Evolutionary conservation across 257 asterid genomes (phyloP).

Genomic region (Ajuga chamaepitys): DNA sequence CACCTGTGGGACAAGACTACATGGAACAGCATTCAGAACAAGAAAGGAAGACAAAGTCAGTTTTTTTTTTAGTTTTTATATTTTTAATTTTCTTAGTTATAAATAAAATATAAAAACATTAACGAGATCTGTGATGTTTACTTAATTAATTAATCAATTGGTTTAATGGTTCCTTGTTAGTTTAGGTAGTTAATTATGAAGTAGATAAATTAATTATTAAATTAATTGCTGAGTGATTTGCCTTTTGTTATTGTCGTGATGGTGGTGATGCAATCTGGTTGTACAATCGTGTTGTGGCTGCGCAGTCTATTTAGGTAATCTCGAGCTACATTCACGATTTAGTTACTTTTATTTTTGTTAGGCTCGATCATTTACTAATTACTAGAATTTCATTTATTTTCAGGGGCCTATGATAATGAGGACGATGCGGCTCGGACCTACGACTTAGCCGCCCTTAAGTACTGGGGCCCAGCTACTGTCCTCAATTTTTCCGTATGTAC

Average conservation of each 20-base stretch:
- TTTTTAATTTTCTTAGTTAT: not conserved
- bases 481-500: slow-evolving; percentile 43
- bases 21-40: slow-evolving; percentile 66
- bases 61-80: not conserved
- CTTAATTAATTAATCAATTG: not conserved
- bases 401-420: slow-evolving; percentile 77
- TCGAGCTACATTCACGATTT: not conserved
- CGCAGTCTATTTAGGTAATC: slow-evolving; percentile 72
- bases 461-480: slow-evolving; percentile 53
- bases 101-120: not conserved
- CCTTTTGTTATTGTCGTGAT: slow-evolving; percentile 26
- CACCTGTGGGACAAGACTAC: slow-evolving; percentile 79
- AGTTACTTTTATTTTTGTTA: not conserved
- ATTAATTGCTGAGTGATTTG: slow-evolving; percentile 20
- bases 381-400: not conserved
- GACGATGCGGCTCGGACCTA: slow-evolving; percentile 83
- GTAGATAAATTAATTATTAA: slow-evolving; percentile 1
- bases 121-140: slow-evolving; percentile 45
- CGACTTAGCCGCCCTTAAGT: slow-evolving; percentile 85
- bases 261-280: slow-evolving; percentile 31
- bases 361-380: not conserved
- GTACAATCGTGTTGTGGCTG: slow-evolving; percentile 31
- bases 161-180: not conserved
- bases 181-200: not conserved
- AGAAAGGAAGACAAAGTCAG: slow-evolving; percentile 72